Percentiles rank a stretch among this genome's conserved stretches.
phyloP scores from a whole-genome alignment of 202 grass and related monocot species.

The Alloteropsis angusta region DNA sequence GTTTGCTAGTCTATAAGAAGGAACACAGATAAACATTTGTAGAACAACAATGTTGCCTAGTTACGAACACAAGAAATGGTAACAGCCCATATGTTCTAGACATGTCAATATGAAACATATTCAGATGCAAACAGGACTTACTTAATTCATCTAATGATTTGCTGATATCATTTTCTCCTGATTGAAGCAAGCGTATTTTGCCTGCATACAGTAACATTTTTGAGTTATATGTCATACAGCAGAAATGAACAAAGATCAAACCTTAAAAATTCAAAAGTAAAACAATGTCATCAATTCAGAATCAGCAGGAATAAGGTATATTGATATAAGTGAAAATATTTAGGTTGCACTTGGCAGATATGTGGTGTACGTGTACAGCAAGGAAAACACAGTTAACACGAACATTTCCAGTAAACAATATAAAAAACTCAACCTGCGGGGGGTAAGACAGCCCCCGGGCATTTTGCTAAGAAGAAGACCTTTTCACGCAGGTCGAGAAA shows the following conservation, averaged over 20 bases:
- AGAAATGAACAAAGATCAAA: neutral
- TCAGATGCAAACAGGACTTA: conserved; percentile 28
- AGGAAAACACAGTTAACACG: neutral
- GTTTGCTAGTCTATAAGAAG: neutral
- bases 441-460: too few species aligned
- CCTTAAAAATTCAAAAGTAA: neutral
- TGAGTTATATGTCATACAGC: neutral
- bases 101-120: neutral
- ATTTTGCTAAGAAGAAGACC: too few species aligned
- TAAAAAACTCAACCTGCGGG: neutral
- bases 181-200: conserved; percentile 59
- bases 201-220: conserved; percentile 30
- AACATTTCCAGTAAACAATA: neutral
- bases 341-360: neutral
- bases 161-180: conserved; percentile 45
- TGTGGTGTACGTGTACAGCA: neutral
- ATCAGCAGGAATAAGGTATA: neutral
- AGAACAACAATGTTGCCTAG: neutral
- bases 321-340: neutral
- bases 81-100: neutral
- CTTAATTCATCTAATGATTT: conserved; percentile 61
- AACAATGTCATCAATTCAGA: neutral
- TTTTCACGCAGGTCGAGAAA: too few species aligned
- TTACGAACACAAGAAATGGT: neutral
- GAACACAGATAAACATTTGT: neutral